A percentile compares a stretch with the other conserved stretches of the same genome.
These are phyloP conservation scores for Nemania sp. DNA, from an alignment of 2,329 filamentous ascomycete genomes.

Conservation along the genomic window DNA sequence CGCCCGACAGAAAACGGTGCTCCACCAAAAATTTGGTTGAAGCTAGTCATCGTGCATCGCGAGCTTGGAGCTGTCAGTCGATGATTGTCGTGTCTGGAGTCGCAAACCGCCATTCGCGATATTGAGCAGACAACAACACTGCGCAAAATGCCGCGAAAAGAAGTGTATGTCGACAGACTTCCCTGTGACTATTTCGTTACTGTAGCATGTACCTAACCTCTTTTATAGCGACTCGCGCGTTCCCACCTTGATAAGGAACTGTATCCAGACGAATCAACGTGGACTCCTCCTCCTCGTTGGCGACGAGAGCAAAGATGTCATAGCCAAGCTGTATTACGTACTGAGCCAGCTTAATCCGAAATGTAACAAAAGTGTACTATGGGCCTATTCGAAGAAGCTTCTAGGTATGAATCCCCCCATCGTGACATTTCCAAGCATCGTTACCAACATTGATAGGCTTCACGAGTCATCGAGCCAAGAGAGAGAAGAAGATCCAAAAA, in stretches of 20 bases:
- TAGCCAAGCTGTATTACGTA: slow-evolving; percentile 93
- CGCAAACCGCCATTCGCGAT: slow-evolving; percentile 8
- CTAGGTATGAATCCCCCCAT: slow-evolving; percentile 73
- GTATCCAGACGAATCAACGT: slow-evolving; percentile 91
- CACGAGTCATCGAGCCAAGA: slow-evolving; percentile 88
- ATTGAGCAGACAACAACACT: background rate
- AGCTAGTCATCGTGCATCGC: slow-evolving; percentile 18
- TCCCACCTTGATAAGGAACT: slow-evolving; percentile 88
- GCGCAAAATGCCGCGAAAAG: slow-evolving; percentile 37
- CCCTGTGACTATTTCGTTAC: background rate
- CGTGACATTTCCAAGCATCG: background rate
- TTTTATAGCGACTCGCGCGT: slow-evolving; percentile 79
- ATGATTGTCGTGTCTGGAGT: background rate
- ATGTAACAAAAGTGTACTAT: slow-evolving; percentile 93
- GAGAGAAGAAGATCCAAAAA: slow-evolving; percentile 97
- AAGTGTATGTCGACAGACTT: slow-evolving; percentile 33
- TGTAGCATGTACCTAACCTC: slow-evolving; percentile 5
- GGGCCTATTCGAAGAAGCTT: slow-evolving; percentile 98
- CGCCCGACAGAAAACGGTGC: slow-evolving; percentile 37
- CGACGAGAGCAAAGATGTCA: slow-evolving; percentile 89
- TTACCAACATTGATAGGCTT: slow-evolving; percentile 11
- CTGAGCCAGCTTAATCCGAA: slow-evolving; percentile 89
- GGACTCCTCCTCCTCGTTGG: slow-evolving; percentile 98
- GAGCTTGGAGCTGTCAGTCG: slow-evolving; percentile 12
- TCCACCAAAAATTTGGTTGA: slow-evolving; percentile 37